Base-by-base conservation (phyloP, 2,329 filamentous ascomycete species). In the Aspergillus bombycis region DNA sequence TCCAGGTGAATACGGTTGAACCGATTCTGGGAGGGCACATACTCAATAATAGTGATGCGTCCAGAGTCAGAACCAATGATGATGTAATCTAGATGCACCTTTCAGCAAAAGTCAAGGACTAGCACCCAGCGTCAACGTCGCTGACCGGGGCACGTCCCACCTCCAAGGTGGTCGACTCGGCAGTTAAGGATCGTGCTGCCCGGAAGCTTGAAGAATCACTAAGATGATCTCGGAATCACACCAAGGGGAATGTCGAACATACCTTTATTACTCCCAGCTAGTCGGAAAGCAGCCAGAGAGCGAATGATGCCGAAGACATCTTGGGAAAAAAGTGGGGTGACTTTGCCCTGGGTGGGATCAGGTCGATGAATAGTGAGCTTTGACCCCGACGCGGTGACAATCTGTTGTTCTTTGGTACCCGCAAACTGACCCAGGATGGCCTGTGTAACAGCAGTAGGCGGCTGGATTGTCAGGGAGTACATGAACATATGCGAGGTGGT, bases 401-500 rank as follows among this genome's bases (percentile, higher is more conserved):
- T 97, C 81, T 97, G 94, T 84, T 99, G 95, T 81, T 97, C 94
- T 82, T 94, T 96, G 68, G 93, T 97, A 70, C 94, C 94, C 65
- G 93, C 90, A 80, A 98, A 98, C 82, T 98, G 94, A 72, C 95
- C 96, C 64, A 97, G 86, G 69, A 97, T 91, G 68, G 95, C 94
- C 81, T 96, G 91, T 57, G 91, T 93, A 74, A 97, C 89, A 64
- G 93, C 91, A 70, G 93, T 94, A 38, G 95, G 92, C 71, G 92
- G 91, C 81, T 97, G 93, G 75, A 99, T 90, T 71, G 95, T 98
- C 83, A 99, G 86, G 74, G 93, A 95, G 83, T 99, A 99, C 83
- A 99, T 89, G 79, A 97, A 97, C 93, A 97, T 96, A 79, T 94
- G 94, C 70, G 94, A 97, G 66, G 94, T 97, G 78, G 94, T 96